Evolutionary conservation across 345 rosid genomes (phyloP), one percentile per base, ranked within the genome.

Genomic region (Gossypium anomalum): DNA sequence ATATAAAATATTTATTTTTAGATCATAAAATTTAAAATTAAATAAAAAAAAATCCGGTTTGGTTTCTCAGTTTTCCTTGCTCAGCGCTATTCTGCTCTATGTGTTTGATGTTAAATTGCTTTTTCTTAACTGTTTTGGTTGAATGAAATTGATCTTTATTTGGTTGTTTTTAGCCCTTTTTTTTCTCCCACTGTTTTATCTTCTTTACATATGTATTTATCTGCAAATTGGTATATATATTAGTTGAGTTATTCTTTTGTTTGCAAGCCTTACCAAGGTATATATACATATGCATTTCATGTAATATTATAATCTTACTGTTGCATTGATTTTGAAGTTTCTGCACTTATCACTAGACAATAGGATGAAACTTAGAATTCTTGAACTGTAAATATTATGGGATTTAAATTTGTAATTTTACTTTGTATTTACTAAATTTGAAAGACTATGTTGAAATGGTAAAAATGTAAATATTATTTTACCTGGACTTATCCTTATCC

Each of bases 371-470:
- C 44, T 13, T 47, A 53, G 74, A 47, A 65, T 80, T 47, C 16
- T 77, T 51, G 51, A 38, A 45, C 34, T 80, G 83, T 80, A 80
- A 80, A 29, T 55, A 34, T 76, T 69, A 23, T 63, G 52, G 55
- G 51, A 71, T 77, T 70, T 60, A 52, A 52, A 17, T 52, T 17
- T 70, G 80, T 77, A 81, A 34, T 23, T 29, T 63, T 25, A 63
- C 48, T 70, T 74, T 77, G 57, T 77, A 71, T 70, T 56, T 57
- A 49, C 58, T 19, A 69, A 23, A 69, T 23, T 41, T 53, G 69
- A 71, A 71, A 70, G 57, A 64, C 25, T 64, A 2, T 38, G 20
- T 27, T 55, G 47, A 55, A 29, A 56, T 71, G 71, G 34, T 67
- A 29, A 76, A 47, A 67, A 8, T 12, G 20, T 20, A 59, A 62